Evolutionary conservation across 2,329 filamentous ascomycete genomes (phyloP).

Genomic region (Verticillium tricorpus): DNA sequence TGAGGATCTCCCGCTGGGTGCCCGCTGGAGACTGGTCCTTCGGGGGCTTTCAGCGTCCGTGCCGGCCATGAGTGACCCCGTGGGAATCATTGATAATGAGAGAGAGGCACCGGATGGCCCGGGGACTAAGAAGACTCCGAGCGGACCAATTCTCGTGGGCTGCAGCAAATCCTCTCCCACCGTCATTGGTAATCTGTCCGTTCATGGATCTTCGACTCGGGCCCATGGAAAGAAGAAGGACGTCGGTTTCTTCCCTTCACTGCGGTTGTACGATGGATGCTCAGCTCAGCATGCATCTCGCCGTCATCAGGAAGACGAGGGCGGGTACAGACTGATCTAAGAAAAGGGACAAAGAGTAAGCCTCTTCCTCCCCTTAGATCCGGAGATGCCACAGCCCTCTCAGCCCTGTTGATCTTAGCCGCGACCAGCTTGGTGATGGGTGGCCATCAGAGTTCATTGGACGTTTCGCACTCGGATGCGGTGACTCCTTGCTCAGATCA

Average conservation of each 20-base stretch:
- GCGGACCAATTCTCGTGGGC: neutral
- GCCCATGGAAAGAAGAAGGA: too few relatives aligned
- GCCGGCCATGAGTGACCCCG: neutral
- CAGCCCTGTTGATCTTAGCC: neutral
- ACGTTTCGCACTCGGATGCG: neutral
- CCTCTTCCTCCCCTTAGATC: neutral
- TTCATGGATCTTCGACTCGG: neutral
- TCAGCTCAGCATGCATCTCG: too few relatives aligned
- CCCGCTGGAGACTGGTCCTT: neutral
- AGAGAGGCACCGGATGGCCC: slow-evolving; percentile 12
- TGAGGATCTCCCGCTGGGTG: neutral
- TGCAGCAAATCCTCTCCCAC: neutral
- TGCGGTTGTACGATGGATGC: too few relatives aligned
- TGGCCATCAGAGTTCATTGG: neutral
- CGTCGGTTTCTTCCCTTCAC: too few relatives aligned
- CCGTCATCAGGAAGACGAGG: too few relatives aligned
- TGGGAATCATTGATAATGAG: neutral
- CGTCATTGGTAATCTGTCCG: neutral
- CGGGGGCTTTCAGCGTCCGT: neutral
- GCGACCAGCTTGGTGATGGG: neutral
- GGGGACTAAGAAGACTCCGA: slow-evolving; percentile 13
- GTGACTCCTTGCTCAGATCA: neutral
- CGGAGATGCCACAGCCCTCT: neutral
- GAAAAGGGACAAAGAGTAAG: neutral
- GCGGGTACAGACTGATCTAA: too few relatives aligned